Evolutionary conservation across 2,329 filamentous ascomycete species (phyloP), one percentile per base, ranked within the genome.

Genomic region (Alternaria alternata): DNA sequence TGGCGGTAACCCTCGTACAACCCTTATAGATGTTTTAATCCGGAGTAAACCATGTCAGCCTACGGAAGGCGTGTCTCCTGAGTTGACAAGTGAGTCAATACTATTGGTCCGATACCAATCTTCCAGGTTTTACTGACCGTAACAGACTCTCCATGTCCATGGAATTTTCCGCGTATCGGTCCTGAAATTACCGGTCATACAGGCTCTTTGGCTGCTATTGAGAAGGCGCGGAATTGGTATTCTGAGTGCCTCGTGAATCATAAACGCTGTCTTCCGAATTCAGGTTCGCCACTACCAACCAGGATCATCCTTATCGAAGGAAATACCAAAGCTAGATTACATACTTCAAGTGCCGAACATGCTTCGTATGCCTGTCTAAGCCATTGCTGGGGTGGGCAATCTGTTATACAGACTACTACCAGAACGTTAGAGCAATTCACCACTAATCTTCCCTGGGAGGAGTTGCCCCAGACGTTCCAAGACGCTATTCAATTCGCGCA

Each of bases 401-500:
- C 44, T 16, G 18, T 48, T 1, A 53, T 55, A 3, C 16, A 20
- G 16, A 62, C 46, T 4, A 62, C 55, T 3, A 41, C 42, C 4
- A 24, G 16, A 12, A 59, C 18, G 3, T 4, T 59, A 2, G 18
- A 44, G 2, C 7, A 30, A 5, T 36, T 44, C 14, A 11, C 26
- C 12, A 7, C 8, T 12, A 38, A 22, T 2, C 49, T 61, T 38
- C 43, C 57, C 1, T 62, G 55, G 47, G 22, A 52, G 2, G 39
- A 57, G 0, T 20, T 67, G 3, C 61, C 66, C 9, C n/a, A 53
- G 18, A 61, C 64, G 4, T 59, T 64, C 24, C 48, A 57, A 9
- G 55, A 70, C 51, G 64, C 67, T 7, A 57, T 67, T 12, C 5
- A 28, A 3, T 38, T 65, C 5, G 55, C 52, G 5, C 34, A 59